phyloP scores from a whole-genome alignment of 306 rosid species.

The Lathyrus tuberosus region DNA sequence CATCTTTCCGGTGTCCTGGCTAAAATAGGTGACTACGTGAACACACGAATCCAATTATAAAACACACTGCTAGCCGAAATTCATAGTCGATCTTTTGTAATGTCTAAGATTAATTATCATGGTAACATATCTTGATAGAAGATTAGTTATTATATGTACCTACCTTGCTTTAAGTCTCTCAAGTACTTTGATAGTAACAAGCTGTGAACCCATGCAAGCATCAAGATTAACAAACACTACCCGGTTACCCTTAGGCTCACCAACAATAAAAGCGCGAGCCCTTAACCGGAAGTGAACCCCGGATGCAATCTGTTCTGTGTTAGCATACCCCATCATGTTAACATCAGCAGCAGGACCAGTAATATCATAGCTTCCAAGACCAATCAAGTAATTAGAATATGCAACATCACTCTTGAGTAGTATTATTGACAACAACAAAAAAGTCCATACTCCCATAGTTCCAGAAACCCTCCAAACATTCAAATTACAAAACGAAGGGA shows the following conservation, averaged over 20 bases:
- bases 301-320: slow-evolving; percentile 70
- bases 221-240: slow-evolving; percentile 90
- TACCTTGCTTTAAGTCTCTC: slow-evolving; percentile 95
- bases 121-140: slow-evolving; percentile 2
- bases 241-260: slow-evolving; percentile 73
- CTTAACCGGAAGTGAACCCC: slow-evolving; percentile 89
- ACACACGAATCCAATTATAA: neutral
- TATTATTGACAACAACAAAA: slow-evolving; percentile 26
- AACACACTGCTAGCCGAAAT: slow-evolving; percentile 22
- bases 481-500: slow-evolving; percentile 22
- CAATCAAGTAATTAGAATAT: slow-evolving; percentile 64
- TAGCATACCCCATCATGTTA: slow-evolving; percentile 96
- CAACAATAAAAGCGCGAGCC: slow-evolving; percentile 81
- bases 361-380: slow-evolving; percentile 91
- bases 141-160: neutral
- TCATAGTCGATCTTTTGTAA: slow-evolving; percentile 4
- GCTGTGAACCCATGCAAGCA: slow-evolving; percentile 95
- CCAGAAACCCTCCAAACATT: slow-evolving; percentile 30
- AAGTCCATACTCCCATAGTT: slow-evolving; percentile 35
- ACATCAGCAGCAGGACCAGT: slow-evolving; percentile 99
- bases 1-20: too few species aligned
- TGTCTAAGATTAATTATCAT: slow-evolving; percentile 7
- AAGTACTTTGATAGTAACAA: slow-evolving; percentile 75
- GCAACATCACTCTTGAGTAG: slow-evolving; percentile 38
- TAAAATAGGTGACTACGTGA: neutral